These are phyloP conservation scores for Metschnikowia amazonensis DNA, from an alignment of 805 yeast genomes.

Conservation along the genomic window DNA sequence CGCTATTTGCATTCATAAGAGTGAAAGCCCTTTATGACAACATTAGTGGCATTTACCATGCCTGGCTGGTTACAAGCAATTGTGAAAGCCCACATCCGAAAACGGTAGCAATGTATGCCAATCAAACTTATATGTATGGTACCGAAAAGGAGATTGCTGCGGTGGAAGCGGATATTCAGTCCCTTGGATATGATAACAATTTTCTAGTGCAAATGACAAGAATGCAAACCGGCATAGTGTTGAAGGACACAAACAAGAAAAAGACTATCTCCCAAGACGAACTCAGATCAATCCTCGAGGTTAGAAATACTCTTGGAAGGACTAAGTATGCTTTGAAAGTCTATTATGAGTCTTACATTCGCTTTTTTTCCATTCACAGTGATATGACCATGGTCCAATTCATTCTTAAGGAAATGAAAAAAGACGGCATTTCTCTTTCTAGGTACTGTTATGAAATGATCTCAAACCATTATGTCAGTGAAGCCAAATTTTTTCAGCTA, in stretches of 20 bases:
- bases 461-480: slow-evolving; percentile 23
- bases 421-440: slow-evolving; percentile 22
- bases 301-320: slow-evolving; percentile 11
- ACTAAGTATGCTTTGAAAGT: slow-evolving; percentile 20
- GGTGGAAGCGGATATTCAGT: slow-evolving; percentile 20
- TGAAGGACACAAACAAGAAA: slow-evolving; percentile 25
- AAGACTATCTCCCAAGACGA: slow-evolving; percentile 27
- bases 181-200: slow-evolving; percentile 21
- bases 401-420: slow-evolving; percentile 24
- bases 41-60: slow-evolving; percentile 18
- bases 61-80: slow-evolving; percentile 27
- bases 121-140: slow-evolving; percentile 30
- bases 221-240: slow-evolving; percentile 24
- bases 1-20: slow-evolving; percentile 23
- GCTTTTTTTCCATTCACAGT: slow-evolving; percentile 29
- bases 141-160: slow-evolving; percentile 23
- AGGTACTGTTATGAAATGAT: slow-evolving; percentile 23
- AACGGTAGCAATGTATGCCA: slow-evolving; percentile 25
- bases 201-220: slow-evolving; percentile 23
- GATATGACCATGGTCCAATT: slow-evolving; percentile 26
- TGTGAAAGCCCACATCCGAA: slow-evolving; percentile 25
- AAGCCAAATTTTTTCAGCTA: slow-evolving; percentile 29
- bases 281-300: slow-evolving; percentile 19
- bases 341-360: slow-evolving; percentile 27
- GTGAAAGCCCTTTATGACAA: slow-evolving; percentile 33